A percentile compares a stretch with the other conserved stretches of the same genome.
These are phyloP conservation scores for Arthrobotrys iridis DNA, from an alignment of 2,329 filamentous ascomycete genomes.

Conservation along the genomic window DNA sequence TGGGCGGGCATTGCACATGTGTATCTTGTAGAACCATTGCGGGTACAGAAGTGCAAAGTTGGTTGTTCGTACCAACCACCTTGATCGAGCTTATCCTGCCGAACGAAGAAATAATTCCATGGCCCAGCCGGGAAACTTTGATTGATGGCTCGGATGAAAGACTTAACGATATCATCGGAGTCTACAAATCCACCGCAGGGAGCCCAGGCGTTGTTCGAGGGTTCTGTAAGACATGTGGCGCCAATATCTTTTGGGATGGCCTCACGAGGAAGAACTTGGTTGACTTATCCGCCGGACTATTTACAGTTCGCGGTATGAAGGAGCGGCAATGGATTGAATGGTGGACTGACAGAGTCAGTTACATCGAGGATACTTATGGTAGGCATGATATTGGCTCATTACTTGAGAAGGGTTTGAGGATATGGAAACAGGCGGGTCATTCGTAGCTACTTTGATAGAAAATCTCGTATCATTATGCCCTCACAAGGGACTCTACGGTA, in stretches of 20 bases:
- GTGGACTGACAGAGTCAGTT: slow-evolving; percentile 70
- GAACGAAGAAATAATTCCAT: slow-evolving; percentile 14
- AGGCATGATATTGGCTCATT: slow-evolving; percentile 18
- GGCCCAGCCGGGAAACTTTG: slow-evolving; percentile 52
- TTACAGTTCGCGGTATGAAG: slow-evolving; percentile 67
- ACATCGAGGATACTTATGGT: slow-evolving; percentile 66
- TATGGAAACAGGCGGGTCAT: slow-evolving; percentile 19
- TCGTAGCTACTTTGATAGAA: no score
- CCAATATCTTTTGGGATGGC: slow-evolving; percentile 72
- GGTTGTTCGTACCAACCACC: slow-evolving; percentile 71
- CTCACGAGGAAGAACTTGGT: slow-evolving; percentile 67
- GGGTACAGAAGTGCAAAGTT: slow-evolving; percentile 73
- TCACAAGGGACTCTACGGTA: background rate
- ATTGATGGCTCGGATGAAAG: slow-evolving; percentile 60
- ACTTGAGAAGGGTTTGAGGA: slow-evolving; percentile 18
- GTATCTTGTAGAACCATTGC: slow-evolving; percentile 70
- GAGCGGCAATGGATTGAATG: slow-evolving; percentile 72
- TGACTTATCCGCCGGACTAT: slow-evolving; percentile 72
- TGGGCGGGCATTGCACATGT: slow-evolving; percentile 67
- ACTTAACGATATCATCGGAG: slow-evolving; percentile 63
- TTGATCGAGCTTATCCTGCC: slow-evolving; percentile 61
- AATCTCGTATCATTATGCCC: background rate
- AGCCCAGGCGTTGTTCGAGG: slow-evolving; percentile 66
- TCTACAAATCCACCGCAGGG: slow-evolving; percentile 66
- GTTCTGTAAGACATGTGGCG: slow-evolving; percentile 72